Base-by-base conservation (phyloP, 179 eudicot genomes). In the Camellia oleifera region DNA sequence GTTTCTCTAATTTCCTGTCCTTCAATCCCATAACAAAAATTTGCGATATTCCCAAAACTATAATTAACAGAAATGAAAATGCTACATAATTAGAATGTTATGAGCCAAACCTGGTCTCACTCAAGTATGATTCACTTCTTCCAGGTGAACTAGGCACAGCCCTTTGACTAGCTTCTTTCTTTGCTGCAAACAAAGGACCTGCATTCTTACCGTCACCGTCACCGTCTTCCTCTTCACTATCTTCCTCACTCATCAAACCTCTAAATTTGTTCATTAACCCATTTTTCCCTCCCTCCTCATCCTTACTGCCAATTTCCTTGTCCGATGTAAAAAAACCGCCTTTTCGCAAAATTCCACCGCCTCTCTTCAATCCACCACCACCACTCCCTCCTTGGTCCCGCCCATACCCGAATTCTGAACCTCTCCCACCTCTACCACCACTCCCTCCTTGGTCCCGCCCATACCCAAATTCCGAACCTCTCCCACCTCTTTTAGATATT, bases 241-340 rank as follows among this genome's bases (percentile, higher is more conserved):
- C 92, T 52, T 89, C 96, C 12, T 86, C 97, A 56, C 88, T 86
- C 9, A 91, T 85, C 90, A 94, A 87, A 74, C 89, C 89, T 66
- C 84, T 69, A 80, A 85, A 79, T 32, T 72, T 82, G 48, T 67
- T 52, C 72, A 65, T 56, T 57, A 89, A 86, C 81, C 85, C 84
- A 80, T 46, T 63, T 78, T 82, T 80, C 32, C 64, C 88, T 26
- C 10, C 62, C 17, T 75, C 77, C 23, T 58, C 79, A 11, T 75
- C 81, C 64, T 44, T 75, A 7, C n/a, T 81, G 40, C 75, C 88
- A 72, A 76, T 86, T 68, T 80, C 88, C 14, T 81, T 74, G 44
- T 75, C 81, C 0, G 74, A 66, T 58, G 82, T 72, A 50, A 63
- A 26, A 44, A 82, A 54, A 6, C 80, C 46, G 14, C 73, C 77